Base-by-base conservation (phyloP, 2,329 filamentous ascomycete genomes). In the Myrmaecium sp. region DNA sequence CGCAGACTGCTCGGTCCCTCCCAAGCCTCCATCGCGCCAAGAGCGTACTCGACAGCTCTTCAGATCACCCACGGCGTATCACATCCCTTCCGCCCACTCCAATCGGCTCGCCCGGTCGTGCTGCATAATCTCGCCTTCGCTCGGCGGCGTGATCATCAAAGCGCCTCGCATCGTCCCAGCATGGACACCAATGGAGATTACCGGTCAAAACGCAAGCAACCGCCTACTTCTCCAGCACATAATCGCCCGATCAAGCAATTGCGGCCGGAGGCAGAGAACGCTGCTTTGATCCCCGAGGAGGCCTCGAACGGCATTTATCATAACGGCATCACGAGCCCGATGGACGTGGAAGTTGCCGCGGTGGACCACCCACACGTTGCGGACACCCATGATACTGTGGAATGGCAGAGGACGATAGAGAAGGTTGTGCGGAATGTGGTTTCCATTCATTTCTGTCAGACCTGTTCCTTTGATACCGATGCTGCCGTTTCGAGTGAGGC, bases 361-460 rank as follows among this genome's bases (percentile, higher is more conserved):
- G 30, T 42, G 42, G 28, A 38, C 57, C n/a, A n/a, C n/a, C n/a
- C n/a, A n/a, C 30, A 49, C 56, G 33, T 50, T 52, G 31, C 44
- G 63, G 38, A 59, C 46, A 28, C 59, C 59, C 35, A 57, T 25
- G 76, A 82, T 40, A 79, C 75, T 3, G 73, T 73, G 14, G 84
- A 92, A 57, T 98, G 89, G 89, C 86, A 95, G 54, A 78, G 74
- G 26, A 94, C 84, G 1, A 92, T 95, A 33, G 84, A 94, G 53
- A 76, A 73, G 34, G 89, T 98, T 3, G 84, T 98, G 28, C 74
- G 77, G 48, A 93, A 84, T 40, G 89, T 95, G 11, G 89, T 98
- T 26, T 93, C 86, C n/a, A 95, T 98, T 43, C 79, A 92, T 39
- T 98, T 98, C 59, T 95, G 86, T 51, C 83, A 94, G 62, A 94